These are phyloP conservation scores for Bimuria novae-zelandiae DNA, from an alignment of 2,329 filamentous ascomycete genomes.

Conservation along the genomic window DNA sequence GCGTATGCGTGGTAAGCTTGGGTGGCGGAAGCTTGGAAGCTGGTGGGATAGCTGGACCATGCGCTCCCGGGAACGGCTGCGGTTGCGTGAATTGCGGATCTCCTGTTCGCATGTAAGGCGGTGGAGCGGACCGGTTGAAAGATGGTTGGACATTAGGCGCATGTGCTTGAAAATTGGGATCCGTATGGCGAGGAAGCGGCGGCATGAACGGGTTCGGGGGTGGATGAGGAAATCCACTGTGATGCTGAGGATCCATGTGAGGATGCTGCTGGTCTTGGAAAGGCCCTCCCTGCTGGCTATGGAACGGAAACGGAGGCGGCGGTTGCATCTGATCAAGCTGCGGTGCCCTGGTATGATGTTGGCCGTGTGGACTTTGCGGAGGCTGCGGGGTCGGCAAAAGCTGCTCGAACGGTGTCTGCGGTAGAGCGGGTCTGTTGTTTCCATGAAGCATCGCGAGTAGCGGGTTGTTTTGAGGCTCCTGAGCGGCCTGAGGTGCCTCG, in stretches of 20 bases:
- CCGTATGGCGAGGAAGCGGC: conserved; percentile 22
- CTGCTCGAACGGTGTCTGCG: conserved; percentile 60
- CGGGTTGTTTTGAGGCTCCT: conserved; percentile 45
- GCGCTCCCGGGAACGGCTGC: conserved; percentile 42
- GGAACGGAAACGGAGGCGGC: conserved; percentile 55
- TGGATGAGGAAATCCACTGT: conserved; percentile 28
- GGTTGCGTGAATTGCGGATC: conserved; percentile 48
- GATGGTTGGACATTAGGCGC: conserved; percentile 29
- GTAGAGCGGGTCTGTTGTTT: conserved; percentile 25
- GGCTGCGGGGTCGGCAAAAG: conserved; percentile 55
- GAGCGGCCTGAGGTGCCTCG: conserved; percentile 42
- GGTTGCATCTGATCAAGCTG: conserved; percentile 54
- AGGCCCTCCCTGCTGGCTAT: conserved; percentile 44
- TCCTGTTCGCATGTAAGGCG: conserved; percentile 53
- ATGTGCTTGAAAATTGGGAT: conserved; percentile 20
- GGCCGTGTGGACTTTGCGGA: conserved; percentile 61
- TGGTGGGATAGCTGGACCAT: conserved; percentile 56
- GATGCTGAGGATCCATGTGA: conserved; percentile 21
- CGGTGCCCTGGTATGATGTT: conserved; percentile 58
- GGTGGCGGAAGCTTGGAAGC: conserved; percentile 63
- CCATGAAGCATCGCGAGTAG: conserved; percentile 60
- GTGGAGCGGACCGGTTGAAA: conserved; percentile 35
- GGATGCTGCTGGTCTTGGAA: conserved; percentile 36
- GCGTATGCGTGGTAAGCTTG: conserved; percentile 61
- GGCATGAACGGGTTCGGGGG: conserved; percentile 27